phyloP scores from a whole-genome alignment of 2,329 filamentous ascomycete genomes.

The Verticillium longisporum region DNA sequence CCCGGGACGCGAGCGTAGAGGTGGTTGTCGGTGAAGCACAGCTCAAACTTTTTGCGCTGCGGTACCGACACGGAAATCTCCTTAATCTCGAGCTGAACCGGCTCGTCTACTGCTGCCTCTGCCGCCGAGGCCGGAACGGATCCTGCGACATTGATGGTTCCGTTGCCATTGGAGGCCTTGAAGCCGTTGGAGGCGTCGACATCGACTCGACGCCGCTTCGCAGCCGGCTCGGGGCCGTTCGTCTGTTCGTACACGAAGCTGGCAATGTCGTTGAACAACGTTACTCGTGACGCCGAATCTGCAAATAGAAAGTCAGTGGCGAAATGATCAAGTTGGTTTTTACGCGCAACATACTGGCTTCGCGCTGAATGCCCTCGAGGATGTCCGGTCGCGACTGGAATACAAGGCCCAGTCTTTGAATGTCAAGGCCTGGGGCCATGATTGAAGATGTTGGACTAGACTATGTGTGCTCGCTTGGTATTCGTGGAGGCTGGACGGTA shows the following conservation, averaged over 20 bases:
- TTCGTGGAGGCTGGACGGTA: too few species aligned
- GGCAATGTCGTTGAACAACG: conserved; percentile 51
- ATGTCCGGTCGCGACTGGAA: conserved; percentile 53
- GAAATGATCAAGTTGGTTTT: background rate
- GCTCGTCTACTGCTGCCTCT: conserved; percentile 34
- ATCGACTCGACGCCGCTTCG: conserved; percentile 48
- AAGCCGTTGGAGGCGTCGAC: conserved; percentile 22
- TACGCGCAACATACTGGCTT: conserved; percentile 36
- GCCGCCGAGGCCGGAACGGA: conserved; percentile 8
- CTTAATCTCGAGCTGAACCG: conserved; percentile 52
- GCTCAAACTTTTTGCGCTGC: conserved; percentile 60
- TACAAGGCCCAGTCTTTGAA: conserved; percentile 40
- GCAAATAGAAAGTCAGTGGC: conserved; percentile 1
- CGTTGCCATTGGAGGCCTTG: conserved; percentile 14
- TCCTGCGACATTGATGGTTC: conserved; percentile 1
- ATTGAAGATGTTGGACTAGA: background rate
- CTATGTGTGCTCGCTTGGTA: background rate
- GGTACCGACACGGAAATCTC: conserved; percentile 63
- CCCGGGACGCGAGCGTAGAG: conserved; percentile 50
- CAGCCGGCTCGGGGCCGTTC: conserved; percentile 34
- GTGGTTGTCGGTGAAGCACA: conserved; percentile 54
- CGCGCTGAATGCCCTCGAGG: conserved; percentile 42
- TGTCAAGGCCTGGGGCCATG: conserved; percentile 41
- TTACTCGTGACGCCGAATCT: conserved; percentile 44
- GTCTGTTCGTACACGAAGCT: conserved; percentile 41